phyloP scores from a whole-genome alignment of 2,329 filamentous ascomycete species.

The Ascocoryne sarcoides region DNA sequence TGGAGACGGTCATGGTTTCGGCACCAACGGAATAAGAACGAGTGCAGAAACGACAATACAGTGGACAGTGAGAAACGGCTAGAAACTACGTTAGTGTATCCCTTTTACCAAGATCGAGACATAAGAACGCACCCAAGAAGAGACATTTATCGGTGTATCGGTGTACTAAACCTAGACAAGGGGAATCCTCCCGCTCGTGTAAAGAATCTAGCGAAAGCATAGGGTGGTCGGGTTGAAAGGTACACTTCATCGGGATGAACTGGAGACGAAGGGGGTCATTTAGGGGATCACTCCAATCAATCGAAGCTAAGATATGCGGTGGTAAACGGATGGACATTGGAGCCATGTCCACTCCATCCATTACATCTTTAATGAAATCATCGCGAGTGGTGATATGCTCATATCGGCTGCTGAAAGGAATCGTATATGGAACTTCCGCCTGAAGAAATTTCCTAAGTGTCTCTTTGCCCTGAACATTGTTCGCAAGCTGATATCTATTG shows the following conservation, averaged over 20 bases:
- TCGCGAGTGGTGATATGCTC: slow-evolving; percentile 37
- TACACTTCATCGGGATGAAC: slow-evolving; percentile 48
- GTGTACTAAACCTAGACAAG: slow-evolving; percentile 50
- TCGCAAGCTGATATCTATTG: slow-evolving; percentile 31
- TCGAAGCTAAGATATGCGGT: slow-evolving; percentile 49
- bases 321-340: slow-evolving; percentile 54
- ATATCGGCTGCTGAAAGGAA: slow-evolving; percentile 33
- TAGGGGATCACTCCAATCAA: slow-evolving; percentile 50
- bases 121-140: slow-evolving; percentile 41
- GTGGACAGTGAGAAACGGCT: slow-evolving; percentile 53
- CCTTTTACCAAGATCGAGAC: neutral
- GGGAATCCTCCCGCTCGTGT: slow-evolving; percentile 46
- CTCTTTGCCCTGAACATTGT: slow-evolving; percentile 39
- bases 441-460: slow-evolving; percentile 42
- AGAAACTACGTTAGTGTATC: slow-evolving; percentile 2
- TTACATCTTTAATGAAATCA: slow-evolving; percentile 46
- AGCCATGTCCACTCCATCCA: slow-evolving; percentile 41
- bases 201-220: slow-evolving; percentile 47
- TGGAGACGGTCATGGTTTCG: slow-evolving; percentile 43
- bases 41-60: slow-evolving; percentile 56
- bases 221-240: slow-evolving; percentile 45
- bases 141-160: slow-evolving; percentile 56
- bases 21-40: slow-evolving; percentile 50
- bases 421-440: slow-evolving; percentile 38
- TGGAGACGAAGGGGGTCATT: slow-evolving; percentile 52